Evolutionary conservation across 2,329 filamentous ascomycete genomes (phyloP).

Genomic region (Lecanoromycetidae sp.): DNA sequence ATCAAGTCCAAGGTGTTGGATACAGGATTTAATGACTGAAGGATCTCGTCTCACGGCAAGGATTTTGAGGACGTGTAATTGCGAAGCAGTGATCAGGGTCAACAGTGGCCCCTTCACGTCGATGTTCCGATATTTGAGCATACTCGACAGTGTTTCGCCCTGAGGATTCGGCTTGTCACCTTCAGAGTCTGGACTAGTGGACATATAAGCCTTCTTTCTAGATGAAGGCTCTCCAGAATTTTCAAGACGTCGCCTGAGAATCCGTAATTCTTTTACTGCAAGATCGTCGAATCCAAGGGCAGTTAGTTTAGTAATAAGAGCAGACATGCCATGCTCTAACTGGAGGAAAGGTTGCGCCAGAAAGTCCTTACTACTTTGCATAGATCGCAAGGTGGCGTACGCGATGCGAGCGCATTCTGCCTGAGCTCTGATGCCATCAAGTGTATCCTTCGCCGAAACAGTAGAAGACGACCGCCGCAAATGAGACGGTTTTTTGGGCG

Average conservation of each 20-base stretch:
- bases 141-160: conserved; percentile 27
- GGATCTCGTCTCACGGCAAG: conserved; percentile 26
- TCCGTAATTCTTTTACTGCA: conserved; percentile 31
- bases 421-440: conserved; percentile 10
- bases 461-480: conserved; percentile 9
- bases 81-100: conserved; percentile 29
- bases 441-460: background rate
- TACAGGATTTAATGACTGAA: conserved; percentile 25
- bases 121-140: conserved; percentile 27
- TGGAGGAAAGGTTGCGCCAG: conserved; percentile 26
- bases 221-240: background rate
- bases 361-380: conserved; percentile 8
- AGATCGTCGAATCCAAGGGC: conserved; percentile 30
- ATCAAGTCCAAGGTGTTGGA: conserved; percentile 24
- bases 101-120: conserved; percentile 22
- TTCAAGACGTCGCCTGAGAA: conserved; percentile 25
- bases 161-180: conserved; percentile 23
- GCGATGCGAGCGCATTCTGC: conserved; percentile 17
- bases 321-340: conserved; percentile 32
- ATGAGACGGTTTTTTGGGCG: background rate
- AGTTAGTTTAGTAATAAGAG: conserved; percentile 31
- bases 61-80: conserved; percentile 30
- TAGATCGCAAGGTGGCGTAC: conserved; percentile 10
- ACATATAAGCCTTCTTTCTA: background rate
- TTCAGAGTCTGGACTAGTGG: background rate